These are phyloP conservation scores for Amorphotheca resinae DNA, from an alignment of 495 filamentous ascomycete species.

Conservation along the genomic window DNA sequence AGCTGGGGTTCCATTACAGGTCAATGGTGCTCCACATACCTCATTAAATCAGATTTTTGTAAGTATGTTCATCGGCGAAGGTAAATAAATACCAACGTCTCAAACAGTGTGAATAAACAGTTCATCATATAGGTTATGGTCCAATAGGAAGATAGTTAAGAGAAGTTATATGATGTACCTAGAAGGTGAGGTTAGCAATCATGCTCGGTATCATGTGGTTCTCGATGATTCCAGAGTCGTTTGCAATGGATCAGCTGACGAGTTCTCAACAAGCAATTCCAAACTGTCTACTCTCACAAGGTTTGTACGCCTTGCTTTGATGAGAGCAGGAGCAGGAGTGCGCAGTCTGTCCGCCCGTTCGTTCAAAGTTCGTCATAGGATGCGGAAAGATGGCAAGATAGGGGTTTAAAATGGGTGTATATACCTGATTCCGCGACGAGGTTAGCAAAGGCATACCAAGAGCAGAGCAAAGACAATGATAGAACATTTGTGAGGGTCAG, in stretches of 20 bases:
- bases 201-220: constrained; percentile 17
- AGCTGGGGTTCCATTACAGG: constrained; percentile 10
- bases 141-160: constrained; percentile 14
- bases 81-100: constrained; percentile 44
- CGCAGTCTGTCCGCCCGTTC: constrained; percentile 96
- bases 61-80: constrained; percentile 61
- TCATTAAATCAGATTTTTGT: constrained; percentile 99
- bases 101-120: constrained; percentile 97
- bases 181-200: constrained; percentile 21
- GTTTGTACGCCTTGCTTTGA: constrained; percentile 77
- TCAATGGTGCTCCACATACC: constrained; percentile 37
- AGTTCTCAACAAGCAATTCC: constrained; percentile 93
- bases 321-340: constrained; percentile 50
- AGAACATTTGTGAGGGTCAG: constrained; percentile 43
- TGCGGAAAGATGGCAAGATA: constrained; percentile 9
- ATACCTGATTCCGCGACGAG: constrained; percentile 34
- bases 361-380: constrained; percentile 88
- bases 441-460: constrained; percentile 27
- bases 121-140: constrained; percentile 49
- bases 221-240: constrained; percentile 4
- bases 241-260: constrained; percentile 72
- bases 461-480: not conserved
- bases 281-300: constrained; percentile 50
- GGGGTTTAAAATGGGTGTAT: constrained; percentile 22
- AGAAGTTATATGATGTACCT: constrained; percentile 31